Evolutionary conservation across 805 yeast genomes (phyloP).

Genomic region (Saccharomycodes ludwigii): DNA sequence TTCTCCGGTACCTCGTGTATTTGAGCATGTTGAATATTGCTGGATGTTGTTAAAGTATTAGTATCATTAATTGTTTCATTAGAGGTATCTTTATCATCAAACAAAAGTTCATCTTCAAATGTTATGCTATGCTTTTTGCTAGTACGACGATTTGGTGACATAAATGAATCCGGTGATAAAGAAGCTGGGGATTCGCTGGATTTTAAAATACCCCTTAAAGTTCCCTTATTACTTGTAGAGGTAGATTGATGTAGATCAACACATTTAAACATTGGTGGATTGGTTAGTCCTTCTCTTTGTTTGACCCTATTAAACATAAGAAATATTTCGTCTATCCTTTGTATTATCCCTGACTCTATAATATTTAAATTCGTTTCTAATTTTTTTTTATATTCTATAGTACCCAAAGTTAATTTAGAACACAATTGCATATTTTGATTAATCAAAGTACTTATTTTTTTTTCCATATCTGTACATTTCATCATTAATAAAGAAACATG

Average conservation of each 20-base stretch:
- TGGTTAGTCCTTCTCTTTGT: constrained; percentile 27
- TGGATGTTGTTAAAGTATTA: constrained; percentile 1
- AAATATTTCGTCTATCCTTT: constrained; percentile 33
- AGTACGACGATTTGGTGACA: too few relatives aligned
- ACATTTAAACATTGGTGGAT: too few relatives aligned
- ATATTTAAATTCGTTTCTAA: constrained; percentile 26
- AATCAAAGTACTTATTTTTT: constrained; percentile 34
- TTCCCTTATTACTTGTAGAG: too few relatives aligned
- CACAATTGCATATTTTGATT: constrained; percentile 37
- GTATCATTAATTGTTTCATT: constrained; percentile 1
- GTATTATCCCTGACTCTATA: constrained; percentile 30
- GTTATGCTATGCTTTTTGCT: constrained; percentile 5
- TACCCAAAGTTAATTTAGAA: constrained; percentile 23
- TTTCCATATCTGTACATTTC: constrained; percentile 41
- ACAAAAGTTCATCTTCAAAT: too few relatives aligned
- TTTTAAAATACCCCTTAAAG: too few relatives aligned
- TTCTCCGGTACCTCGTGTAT: not conserved
- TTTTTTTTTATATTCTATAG: constrained; percentile 20
- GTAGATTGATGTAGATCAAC: too few relatives aligned
- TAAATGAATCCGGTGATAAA: too few relatives aligned
- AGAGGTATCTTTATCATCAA: too few relatives aligned
- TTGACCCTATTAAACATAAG: constrained; percentile 31
- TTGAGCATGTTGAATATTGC: too few relatives aligned
- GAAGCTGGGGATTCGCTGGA: too few relatives aligned
- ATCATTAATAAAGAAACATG: constrained; percentile 41